Base-by-base conservation (phyloP, 768 basidiomycete genomes). In the Tulasnella sp. region DNA sequence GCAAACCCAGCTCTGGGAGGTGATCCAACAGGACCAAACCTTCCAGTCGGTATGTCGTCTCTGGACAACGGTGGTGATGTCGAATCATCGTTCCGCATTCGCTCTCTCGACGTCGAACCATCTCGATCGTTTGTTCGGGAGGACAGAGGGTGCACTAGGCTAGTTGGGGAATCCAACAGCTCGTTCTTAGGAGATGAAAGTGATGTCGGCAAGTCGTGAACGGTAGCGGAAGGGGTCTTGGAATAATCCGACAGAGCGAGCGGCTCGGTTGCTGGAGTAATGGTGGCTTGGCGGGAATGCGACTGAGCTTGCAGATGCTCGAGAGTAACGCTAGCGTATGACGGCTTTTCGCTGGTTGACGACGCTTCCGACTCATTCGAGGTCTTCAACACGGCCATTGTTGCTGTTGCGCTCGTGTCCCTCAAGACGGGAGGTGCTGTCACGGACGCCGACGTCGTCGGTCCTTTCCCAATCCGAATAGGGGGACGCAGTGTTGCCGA, bases 371-470 rank as follows among this genome's bases (percentile, higher is more conserved):
- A 64, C 58, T 64, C 58, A 64, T 64, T 64, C 11, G 58, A 64
- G 58, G 58, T 64, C 25, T 54, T 54, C n/a, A 22, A 22, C 29
- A 49, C 31, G 3, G 58, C 58, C 58, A 64, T 64, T 8, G 68
- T 38, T 19, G 37, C 40, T 12, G 68, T 70, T 3, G 68, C 68
- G 17, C 68, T 70, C 22, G 42, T 74, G 89, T 91, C 79, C 91
- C 90, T 78, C 90, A 88, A 37, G 76, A 93, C 85, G 0, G 92
- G 89, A 0, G 93, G 92, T 0, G 93, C 93, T 11, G 93, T 92
- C 9, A 73, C 75, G n/a, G 77, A 42, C n/a, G 79, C 77, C n/a
- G 79, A 76, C 22, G 78, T 77, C 38, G 71, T 71, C 31, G 78
- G 75, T n/a, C 54, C 78, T 74, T 76, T 79, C 31, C 78, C 74